phyloP scores from a whole-genome alignment of 2,329 filamentous ascomycete species.

The Colletotrichum simmondsii region DNA sequence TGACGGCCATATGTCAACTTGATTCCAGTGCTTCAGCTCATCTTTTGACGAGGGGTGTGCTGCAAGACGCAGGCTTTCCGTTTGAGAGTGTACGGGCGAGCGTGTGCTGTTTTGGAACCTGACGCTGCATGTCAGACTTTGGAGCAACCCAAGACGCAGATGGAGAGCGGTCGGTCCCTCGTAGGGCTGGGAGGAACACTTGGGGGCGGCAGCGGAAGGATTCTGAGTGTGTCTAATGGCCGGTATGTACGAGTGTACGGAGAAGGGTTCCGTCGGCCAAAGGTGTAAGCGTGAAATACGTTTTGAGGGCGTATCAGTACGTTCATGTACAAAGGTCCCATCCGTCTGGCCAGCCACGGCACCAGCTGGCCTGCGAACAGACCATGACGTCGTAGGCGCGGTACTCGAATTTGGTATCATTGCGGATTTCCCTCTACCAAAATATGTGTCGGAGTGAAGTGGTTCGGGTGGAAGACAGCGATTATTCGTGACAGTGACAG shows the following conservation, averaged over 20 bases:
- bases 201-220: constrained; percentile 33
- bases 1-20: constrained; percentile 21
- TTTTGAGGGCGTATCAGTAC: background rate
- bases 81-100: constrained; percentile 21
- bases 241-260: background rate
- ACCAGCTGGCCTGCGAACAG: background rate
- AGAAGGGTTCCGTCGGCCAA: background rate
- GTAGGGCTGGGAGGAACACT: constrained; percentile 33
- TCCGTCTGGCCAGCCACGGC: constrained; percentile 12
- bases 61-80: constrained; percentile 14
- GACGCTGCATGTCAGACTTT: constrained; percentile 33
- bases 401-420: background rate
- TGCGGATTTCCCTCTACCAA: background rate
- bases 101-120: constrained; percentile 27
- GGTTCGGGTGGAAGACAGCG: background rate
- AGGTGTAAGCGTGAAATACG: constrained; percentile 15
- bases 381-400: constrained; percentile 1
- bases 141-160: constrained; percentile 13
- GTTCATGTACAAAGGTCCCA: background rate
- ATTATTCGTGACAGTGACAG: background rate
- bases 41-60: background rate
- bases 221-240: constrained; percentile 23
- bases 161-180: constrained; percentile 16
- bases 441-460: background rate
- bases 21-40: constrained; percentile 14